Conservation (phyloP, 2,329 filamentous ascomycete genomes). For the Lasiodiplodia citricola region DNA sequence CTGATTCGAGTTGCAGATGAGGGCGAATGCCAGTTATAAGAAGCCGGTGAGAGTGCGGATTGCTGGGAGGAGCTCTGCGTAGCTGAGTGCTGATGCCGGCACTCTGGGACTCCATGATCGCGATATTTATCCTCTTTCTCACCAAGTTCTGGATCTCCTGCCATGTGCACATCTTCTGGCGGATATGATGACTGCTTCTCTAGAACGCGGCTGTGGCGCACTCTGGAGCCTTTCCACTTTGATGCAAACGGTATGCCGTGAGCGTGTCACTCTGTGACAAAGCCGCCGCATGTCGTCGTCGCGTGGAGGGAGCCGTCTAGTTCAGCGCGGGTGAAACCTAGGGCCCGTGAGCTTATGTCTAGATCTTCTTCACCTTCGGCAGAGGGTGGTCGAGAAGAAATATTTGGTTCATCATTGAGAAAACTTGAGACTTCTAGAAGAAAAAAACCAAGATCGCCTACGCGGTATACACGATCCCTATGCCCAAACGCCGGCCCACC, state of each 20-base stretch:
- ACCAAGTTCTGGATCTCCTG: constrained; percentile 39
- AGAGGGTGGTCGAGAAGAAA: constrained; percentile 23
- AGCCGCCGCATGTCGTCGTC: constrained; percentile 15
- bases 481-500: constrained; percentile 23
- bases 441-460: constrained; percentile 5
- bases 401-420: constrained; percentile 24
- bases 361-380: constrained; percentile 21
- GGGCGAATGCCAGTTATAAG: neutral
- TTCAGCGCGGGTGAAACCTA: constrained; percentile 19
- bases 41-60: neutral
- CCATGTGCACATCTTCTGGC: constrained; percentile 9
- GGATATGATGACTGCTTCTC: neutral
- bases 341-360: neutral
- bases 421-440: constrained; percentile 26
- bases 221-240: constrained; percentile 25
- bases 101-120: constrained; percentile 29
- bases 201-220: constrained; percentile 27
- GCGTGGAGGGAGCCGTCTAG: constrained; percentile 11
- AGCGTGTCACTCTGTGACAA: constrained; percentile 21
- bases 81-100: constrained; percentile 16
- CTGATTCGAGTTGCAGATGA: neutral
- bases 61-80: constrained; percentile 15
- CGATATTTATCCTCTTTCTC: constrained; percentile 37
- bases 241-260: constrained; percentile 25
- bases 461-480: constrained; percentile 22